phyloP scores from a whole-genome alignment of 768 basidiomycete genomes.

The Royoungia palumana region DNA sequence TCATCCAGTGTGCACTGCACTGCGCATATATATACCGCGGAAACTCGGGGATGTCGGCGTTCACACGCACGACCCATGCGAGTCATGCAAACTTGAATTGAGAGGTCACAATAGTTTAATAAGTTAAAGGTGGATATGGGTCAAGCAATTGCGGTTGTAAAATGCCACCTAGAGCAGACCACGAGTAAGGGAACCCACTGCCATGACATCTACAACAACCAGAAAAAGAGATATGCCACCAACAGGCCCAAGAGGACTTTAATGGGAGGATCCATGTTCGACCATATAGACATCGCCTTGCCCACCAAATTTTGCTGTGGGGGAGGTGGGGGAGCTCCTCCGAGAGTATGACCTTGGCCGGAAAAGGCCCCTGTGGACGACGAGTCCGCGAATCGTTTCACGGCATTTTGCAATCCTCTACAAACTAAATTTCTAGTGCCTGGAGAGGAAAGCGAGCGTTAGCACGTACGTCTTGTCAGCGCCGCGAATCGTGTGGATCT shows the following conservation, averaged over 20 bases:
- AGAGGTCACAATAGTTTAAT: too few species aligned
- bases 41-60: too few species aligned
- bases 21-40: too few species aligned
- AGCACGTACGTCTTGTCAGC: conserved; percentile 59
- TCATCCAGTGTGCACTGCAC: too few species aligned
- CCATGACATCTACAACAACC: conserved; percentile 32
- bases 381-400: conserved; percentile 49
- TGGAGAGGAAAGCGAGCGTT: background rate
- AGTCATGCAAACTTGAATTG: too few species aligned
- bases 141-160: background rate
- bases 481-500: conserved; percentile 71
- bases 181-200: background rate
- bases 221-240: conserved; percentile 59
- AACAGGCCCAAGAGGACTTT: conserved; percentile 62
- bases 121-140: too few species aligned
- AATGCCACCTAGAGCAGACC: background rate
- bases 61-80: too few species aligned
- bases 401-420: conserved; percentile 59
- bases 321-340: conserved; percentile 40
- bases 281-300: conserved; percentile 36
- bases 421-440: conserved; percentile 1
- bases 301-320: conserved; percentile 34
- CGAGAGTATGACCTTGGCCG: conserved; percentile 73
- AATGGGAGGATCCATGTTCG: conserved; percentile 62
- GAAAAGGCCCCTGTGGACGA: conserved; percentile 50